Percentiles rank a stretch among this genome's conserved stretches.
phyloP scores from a whole-genome alignment of 2,329 filamentous ascomycete genomes.

The Fragosphaeria purpurea region DNA sequence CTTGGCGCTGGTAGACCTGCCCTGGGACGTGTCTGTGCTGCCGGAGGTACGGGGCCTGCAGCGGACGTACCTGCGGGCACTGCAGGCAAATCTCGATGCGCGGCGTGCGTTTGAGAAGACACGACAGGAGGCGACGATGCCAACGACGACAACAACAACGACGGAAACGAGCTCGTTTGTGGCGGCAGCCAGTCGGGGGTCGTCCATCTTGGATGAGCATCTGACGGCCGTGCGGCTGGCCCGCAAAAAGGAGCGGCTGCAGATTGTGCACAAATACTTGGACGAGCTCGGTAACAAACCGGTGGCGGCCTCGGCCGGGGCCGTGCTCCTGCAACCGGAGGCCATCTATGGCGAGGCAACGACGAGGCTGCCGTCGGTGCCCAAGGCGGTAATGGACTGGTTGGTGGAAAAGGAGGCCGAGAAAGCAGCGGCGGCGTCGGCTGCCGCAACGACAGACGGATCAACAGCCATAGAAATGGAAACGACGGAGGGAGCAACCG shows the following conservation, averaged over 20 bases:
- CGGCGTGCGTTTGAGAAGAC: constrained; percentile 26
- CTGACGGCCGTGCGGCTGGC: constrained; percentile 40
- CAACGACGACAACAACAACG: constrained; percentile 1
- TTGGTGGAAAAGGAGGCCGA: constrained; percentile 31
- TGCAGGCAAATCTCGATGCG: constrained; percentile 42
- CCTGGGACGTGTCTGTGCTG: constrained; percentile 21
- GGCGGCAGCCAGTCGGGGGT: background rate
- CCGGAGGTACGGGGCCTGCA: constrained; percentile 37
- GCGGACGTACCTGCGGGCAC: constrained; percentile 44
- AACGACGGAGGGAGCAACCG: background rate
- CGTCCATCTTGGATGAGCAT: constrained; percentile 35
- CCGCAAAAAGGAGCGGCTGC: constrained; percentile 40
- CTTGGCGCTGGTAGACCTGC: constrained; percentile 37
- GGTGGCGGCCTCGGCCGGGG: constrained; percentile 29
- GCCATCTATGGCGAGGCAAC: constrained; percentile 35
- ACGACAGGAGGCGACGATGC: constrained; percentile 13
- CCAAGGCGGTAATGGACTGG: constrained; percentile 39
- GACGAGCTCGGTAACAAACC: constrained; percentile 41
- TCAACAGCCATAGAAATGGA: too few species aligned
- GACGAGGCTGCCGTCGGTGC: constrained; percentile 37
- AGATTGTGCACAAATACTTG: constrained; percentile 40
- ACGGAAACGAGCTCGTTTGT: background rate
- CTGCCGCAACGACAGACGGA: background rate
- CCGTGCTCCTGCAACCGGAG: constrained; percentile 38
- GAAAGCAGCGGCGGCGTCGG: background rate